Conservation (phyloP, 495 filamentous ascomycete genomes). For the Xylaria longipes region DNA sequence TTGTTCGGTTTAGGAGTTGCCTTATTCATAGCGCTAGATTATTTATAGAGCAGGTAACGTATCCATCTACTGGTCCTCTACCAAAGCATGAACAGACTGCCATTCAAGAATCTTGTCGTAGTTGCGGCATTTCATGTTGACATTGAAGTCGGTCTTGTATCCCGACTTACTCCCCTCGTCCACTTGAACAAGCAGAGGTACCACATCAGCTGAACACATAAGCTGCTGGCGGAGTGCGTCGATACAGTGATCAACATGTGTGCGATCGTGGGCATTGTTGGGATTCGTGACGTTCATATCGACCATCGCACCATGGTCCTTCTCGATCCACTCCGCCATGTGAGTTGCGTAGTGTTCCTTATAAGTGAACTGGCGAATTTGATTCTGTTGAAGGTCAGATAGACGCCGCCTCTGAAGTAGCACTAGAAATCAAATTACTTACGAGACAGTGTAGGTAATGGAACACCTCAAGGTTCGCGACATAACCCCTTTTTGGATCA, state of each 20-base stretch:
- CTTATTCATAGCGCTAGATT: neutral
- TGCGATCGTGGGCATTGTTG: neutral
- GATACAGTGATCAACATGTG: slow-evolving; percentile 37
- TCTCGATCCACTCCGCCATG: neutral
- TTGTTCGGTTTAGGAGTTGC: neutral
- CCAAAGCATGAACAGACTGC: slow-evolving; percentile 5
- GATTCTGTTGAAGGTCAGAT: neutral
- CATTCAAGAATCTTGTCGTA: slow-evolving; percentile 32
- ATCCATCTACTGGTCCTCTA: neutral
- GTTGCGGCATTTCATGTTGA: slow-evolving; percentile 33
- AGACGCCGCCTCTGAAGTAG: neutral
- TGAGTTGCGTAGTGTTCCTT: neutral
- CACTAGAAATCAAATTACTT: neutral
- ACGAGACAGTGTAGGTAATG: neutral
- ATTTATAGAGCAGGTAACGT: neutral
- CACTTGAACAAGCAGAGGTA: neutral
- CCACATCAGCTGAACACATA: slow-evolving; percentile 41
- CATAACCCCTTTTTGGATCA: neutral
- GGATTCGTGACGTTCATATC: neutral
- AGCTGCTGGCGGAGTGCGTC: slow-evolving; percentile 42
- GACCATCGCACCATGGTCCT: neutral
- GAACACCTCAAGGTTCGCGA: neutral
- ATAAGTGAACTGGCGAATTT: neutral
- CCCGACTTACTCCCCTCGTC: neutral
- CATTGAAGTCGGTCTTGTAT: slow-evolving; percentile 39